Evolutionary conservation across 495 filamentous ascomycete species (phyloP).

Genomic region (Penicillium fimorum): DNA sequence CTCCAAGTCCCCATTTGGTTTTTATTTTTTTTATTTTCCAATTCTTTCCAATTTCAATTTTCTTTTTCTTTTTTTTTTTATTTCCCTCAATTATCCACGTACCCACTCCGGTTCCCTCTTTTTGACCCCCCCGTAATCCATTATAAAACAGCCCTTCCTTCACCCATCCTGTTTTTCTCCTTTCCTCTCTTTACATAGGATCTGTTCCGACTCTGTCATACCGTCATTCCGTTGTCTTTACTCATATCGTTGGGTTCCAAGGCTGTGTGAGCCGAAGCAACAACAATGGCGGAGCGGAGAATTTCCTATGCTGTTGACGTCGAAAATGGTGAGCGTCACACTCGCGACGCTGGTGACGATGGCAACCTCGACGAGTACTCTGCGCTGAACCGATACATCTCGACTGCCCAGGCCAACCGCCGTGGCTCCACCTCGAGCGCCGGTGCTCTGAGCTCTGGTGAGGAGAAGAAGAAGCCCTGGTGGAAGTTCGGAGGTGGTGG

Average conservation of each 20-base stretch:
- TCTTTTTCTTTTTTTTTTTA: constrained; percentile 16
- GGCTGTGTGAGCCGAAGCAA: constrained; percentile 48
- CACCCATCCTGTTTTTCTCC: constrained; percentile 25
- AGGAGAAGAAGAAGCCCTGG: constrained; percentile 52
- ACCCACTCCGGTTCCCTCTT: constrained; percentile 30
- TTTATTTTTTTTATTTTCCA: constrained; percentile 15
- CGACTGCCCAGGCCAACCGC: constrained; percentile 60
- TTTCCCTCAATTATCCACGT: constrained; percentile 30
- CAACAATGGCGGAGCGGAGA: constrained; percentile 54
- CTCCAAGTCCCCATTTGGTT: neutral
- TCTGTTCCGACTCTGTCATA: constrained; percentile 47
- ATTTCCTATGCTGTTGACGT: constrained; percentile 55
- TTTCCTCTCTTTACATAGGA: constrained; percentile 36
- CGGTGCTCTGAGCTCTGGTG: constrained; percentile 35
- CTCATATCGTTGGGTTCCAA: constrained; percentile 46
- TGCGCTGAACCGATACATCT: constrained; percentile 63
- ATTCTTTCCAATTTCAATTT: constrained; percentile 14
- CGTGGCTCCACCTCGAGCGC: constrained; percentile 56
- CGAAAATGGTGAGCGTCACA: constrained; percentile 47
- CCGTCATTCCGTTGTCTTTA: constrained; percentile 38
- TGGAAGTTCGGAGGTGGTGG: constrained; percentile 57
- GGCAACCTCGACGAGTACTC: constrained; percentile 51
- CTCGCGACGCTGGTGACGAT: constrained; percentile 33
- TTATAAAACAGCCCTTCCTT: constrained; percentile 38
- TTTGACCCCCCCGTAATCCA: constrained; percentile 24